A percentile compares a stretch with the other conserved stretches of the same genome.
phyloP scores from a whole-genome alignment of 441 rosid genomes.

The Gossypium schwendimanii region DNA sequence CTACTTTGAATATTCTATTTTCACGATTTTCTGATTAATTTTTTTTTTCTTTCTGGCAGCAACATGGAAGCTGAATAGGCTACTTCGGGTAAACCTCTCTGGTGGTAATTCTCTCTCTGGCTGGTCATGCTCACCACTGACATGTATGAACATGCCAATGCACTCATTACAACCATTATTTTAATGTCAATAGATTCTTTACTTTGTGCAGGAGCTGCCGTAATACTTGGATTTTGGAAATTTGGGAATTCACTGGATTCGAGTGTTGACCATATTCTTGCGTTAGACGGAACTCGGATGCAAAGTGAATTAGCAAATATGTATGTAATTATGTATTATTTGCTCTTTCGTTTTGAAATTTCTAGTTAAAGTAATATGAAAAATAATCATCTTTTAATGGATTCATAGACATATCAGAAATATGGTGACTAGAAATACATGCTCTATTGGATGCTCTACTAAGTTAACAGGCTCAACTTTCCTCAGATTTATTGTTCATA shows the following conservation, averaged over 20 bases:
- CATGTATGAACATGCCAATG: neutral
- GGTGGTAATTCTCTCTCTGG: slow-evolving; percentile 27
- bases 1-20: neutral
- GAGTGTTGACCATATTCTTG: slow-evolving; percentile 50
- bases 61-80: slow-evolving; percentile 31
- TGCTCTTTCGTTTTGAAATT: slow-evolving; percentile 5
- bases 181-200: neutral
- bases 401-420: neutral
- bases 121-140: neutral
- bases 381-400: neutral
- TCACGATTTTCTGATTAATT: slow-evolving; percentile 14
- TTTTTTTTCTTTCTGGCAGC: slow-evolving; percentile 27
- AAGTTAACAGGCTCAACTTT: neutral
- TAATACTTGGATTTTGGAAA: slow-evolving; percentile 30
- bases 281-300: slow-evolving; percentile 52
- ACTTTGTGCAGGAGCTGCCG: slow-evolving; percentile 39
- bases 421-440: neutral
- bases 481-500: neutral
- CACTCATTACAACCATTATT: neutral
- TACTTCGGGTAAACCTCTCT: slow-evolving; percentile 22
- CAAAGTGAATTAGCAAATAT: slow-evolving; percentile 67
- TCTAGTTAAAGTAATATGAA: neutral
- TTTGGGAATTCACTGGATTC: slow-evolving; percentile 32
- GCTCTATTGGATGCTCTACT: neutral
- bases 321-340: slow-evolving; percentile 42